Evolutionary conservation across 305 asterid genomes (phyloP).

Genomic region (Rubia tinctorum): DNA sequence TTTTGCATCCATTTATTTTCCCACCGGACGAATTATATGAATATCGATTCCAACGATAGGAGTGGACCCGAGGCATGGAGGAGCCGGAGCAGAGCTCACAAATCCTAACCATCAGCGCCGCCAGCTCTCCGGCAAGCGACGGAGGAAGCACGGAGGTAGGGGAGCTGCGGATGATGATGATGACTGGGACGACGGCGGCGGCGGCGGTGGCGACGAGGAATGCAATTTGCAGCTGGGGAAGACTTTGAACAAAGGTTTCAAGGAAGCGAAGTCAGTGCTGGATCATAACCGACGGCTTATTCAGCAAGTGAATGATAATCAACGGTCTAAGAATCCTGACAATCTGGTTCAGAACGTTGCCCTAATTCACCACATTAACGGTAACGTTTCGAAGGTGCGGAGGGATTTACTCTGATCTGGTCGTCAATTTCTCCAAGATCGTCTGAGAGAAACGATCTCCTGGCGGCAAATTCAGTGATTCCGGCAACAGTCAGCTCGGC

Average conservation of each 20-base stretch:
- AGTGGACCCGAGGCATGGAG: slow-evolving; percentile 30
- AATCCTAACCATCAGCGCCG: slow-evolving; percentile 14
- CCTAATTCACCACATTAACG: slow-evolving; percentile 54
- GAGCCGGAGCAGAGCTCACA: slow-evolving; percentile 24
- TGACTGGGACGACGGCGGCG: too few relatives aligned
- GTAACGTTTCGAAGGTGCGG: slow-evolving; percentile 46
- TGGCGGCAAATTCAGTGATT: background rate
- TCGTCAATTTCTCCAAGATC: slow-evolving; percentile 34
- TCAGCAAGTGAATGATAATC: slow-evolving; percentile 69
- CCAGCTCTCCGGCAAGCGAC: slow-evolving; percentile 13
- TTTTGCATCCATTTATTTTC: too few relatives aligned
- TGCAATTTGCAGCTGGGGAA: slow-evolving; percentile 52
- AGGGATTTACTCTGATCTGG: slow-evolving; percentile 50
- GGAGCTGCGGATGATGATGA: slow-evolving; percentile 18
- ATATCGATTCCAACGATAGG: too few relatives aligned
- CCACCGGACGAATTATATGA: too few relatives aligned
- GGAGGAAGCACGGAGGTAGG: slow-evolving; percentile 6
- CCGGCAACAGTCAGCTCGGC: background rate
- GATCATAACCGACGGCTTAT: slow-evolving; percentile 60
- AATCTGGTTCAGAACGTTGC: slow-evolving; percentile 52
- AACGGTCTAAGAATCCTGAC: slow-evolving; percentile 48
- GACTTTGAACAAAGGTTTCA: slow-evolving; percentile 42
- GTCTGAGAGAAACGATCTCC: slow-evolving; percentile 27
- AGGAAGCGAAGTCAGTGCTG: slow-evolving; percentile 53
- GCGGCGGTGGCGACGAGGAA: slow-evolving; percentile 9